Evolutionary conservation across 768 basidiomycete species (phyloP).

Genomic region (Sistotremastrum suecicum): DNA sequence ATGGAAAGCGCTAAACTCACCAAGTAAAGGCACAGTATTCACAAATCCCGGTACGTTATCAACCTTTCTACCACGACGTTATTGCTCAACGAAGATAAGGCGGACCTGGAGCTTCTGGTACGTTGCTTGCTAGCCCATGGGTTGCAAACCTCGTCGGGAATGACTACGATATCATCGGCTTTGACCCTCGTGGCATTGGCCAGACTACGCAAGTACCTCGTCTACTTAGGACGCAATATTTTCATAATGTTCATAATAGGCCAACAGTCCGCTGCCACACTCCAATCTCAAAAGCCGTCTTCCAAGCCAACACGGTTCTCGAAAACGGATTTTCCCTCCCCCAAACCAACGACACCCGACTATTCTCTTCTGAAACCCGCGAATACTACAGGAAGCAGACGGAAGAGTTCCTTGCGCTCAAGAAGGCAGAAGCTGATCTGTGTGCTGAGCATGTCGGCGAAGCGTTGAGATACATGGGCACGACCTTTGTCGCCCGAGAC

Average conservation of each 20-base stretch:
- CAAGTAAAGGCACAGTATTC: too few relatives aligned
- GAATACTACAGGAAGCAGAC: neutral
- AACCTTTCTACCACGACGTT: too few relatives aligned
- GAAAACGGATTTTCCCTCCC: constrained; percentile 3
- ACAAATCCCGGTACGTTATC: too few relatives aligned
- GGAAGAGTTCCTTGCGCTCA: neutral
- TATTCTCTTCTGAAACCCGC: neutral
- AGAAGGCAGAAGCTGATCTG: constrained; percentile 3
- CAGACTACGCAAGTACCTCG: constrained; percentile 1
- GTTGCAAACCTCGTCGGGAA: neutral
- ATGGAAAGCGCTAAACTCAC: too few relatives aligned
- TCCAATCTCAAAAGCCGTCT: neutral
- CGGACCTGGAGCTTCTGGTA: too few relatives aligned
- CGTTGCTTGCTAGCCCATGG: too few relatives aligned
- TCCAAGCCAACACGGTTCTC: constrained; percentile 3
- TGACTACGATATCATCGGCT: constrained; percentile 8
- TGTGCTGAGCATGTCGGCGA: constrained; percentile 5
- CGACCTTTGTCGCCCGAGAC: constrained; percentile 6
- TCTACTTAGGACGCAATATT: neutral
- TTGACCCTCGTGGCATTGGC: constrained; percentile 9
- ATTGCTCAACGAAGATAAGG: too few relatives aligned
- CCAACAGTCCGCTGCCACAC: constrained; percentile 3
- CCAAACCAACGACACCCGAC: neutral
- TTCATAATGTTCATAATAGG: neutral
- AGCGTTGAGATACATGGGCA: constrained; percentile 7